phyloP scores from a whole-genome alignment of 2,329 filamentous ascomycete genomes.

The Colletotrichum siamense region DNA sequence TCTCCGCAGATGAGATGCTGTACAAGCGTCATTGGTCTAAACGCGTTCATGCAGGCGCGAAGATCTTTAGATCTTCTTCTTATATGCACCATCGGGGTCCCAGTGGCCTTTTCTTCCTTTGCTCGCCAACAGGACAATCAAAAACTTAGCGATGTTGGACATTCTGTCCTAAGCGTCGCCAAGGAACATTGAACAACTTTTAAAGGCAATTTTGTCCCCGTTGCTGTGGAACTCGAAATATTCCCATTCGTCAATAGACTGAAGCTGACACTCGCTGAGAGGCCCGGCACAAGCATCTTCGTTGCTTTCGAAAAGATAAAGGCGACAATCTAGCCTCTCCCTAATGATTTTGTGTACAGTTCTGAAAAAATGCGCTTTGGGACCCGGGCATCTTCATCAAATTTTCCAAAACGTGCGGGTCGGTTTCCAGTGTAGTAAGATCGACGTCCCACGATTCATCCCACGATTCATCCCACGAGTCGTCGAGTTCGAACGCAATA shows the following conservation, averaged over 20 bases:
- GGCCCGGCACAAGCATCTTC: background rate
- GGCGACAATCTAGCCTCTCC: accelerated
- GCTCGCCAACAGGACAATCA: background rate
- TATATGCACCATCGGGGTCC: background rate
- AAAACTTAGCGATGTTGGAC: background rate
- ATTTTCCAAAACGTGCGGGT: accelerated
- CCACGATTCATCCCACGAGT: background rate
- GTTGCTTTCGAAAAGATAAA: background rate
- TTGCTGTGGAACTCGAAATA: too few species aligned
- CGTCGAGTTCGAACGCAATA: background rate
- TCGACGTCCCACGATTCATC: too few species aligned
- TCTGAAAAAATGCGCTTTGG: accelerated
- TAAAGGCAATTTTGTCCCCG: too few species aligned
- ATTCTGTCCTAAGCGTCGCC: background rate
- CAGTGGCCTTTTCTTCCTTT: background rate
- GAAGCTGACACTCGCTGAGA: background rate
- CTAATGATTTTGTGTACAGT: background rate
- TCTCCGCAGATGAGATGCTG: too few species aligned
- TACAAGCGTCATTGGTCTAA: too few species aligned
- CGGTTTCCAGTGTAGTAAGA: background rate
- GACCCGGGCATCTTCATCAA: background rate
- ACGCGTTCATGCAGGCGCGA: too few species aligned
- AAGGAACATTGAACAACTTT: too few species aligned
- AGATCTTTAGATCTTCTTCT: background rate
- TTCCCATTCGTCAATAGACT: too few species aligned